Base-by-base conservation (phyloP, 2,329 filamentous ascomycete genomes). In the Ophiostoma sp. region DNA sequence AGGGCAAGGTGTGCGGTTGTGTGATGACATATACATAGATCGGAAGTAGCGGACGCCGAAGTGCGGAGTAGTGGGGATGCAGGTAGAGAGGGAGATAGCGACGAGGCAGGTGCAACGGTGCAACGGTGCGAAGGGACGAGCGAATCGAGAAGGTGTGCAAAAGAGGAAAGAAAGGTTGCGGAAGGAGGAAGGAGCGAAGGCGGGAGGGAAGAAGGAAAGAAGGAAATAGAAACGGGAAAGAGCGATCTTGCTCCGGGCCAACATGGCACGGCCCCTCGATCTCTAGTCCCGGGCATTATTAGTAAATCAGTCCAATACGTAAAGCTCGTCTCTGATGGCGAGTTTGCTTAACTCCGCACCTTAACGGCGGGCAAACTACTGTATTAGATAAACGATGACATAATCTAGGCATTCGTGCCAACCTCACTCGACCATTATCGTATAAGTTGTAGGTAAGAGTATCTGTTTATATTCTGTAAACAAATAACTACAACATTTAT, bases 61-160 rank as follows among this genome's bases (percentile, higher is more conserved):
- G 40, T 63, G 60, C 60, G 40, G 60, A 63, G 60, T 63, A 62
- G 58, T 62, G 58, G 60, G 40, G 40, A 18, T 41, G 55, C 55
- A 14, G 6, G 58, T 42, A 40, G 38, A 63, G 9, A 63, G 45
- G 40, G 18, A 36, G 5, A 4, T 42, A 18, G 49, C 49, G 16
- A 42, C 38, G 16, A 27, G 27, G 60, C 38, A 63, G n/a, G 40
- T 63, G 60, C 16, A n/a, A 42, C 11, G n/a, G 40, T 63, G 60
- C 16, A n/a, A 42, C 11, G 60, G 58, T 62, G 40, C 7, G 38
- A 42, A n/a, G 58, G 38, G 58, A 44, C 38, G 55, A 18, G 16
- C 16, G 38, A 5, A 11, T 14, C 6, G 55, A 12, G 55, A 60
- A 60, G 55, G 55, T 60, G 55, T 27, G 47, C 4, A 52, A n/a